Evolutionary conservation across 2,329 filamentous ascomycete species (phyloP), one percentile per base, ranked within the genome.

Genomic region (Nemania sp.): DNA sequence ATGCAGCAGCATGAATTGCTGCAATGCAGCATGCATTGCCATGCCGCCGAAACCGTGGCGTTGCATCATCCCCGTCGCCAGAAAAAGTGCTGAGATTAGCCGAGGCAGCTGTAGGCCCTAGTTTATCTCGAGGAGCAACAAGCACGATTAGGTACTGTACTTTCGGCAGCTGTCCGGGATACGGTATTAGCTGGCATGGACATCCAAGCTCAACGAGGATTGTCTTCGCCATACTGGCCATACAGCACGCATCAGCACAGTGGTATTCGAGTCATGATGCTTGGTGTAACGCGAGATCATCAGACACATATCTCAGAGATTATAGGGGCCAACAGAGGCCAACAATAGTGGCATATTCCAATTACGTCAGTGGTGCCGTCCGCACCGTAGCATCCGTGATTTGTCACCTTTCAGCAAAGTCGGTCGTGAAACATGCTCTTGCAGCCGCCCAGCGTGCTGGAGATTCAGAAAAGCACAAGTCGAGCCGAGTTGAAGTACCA

Each of bases 401-500:
- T 47, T 52, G 31, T 52, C 50, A 50, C 43, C 22, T 49, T 47
- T 30, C 34, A 14, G 31, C 50, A 45, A 22, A 51, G 50, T 47
- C 52, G 44, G 56, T 47, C 28, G 52, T 41, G 49, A 61, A 49
- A 44, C 50, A 52, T 40, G 30, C n/a, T 23, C 14, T 23, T 7
- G 17, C 36, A 55, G 50, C 7, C 34, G 17, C 45, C 48, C 46
- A 40, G 45, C 56, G 48, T 41, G 23, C 24, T 40, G 19, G 23
- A 37, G 33, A 34, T 22, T 52, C 22, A 54, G 45, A 53, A 52
- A 43, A 52, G 59, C 49, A 57, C 50, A 55, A 56, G 43, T 58
- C 58, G 49, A 61, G 43, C 53, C 48, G 54, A 54, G 37, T 51
- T 46, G 50, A 50, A n/a, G n/a, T n/a, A n/a, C n/a, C n/a, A n/a